Base-by-base conservation (phyloP, 164 flowering plant genomes). In the Macadamia tetraphylla region DNA sequence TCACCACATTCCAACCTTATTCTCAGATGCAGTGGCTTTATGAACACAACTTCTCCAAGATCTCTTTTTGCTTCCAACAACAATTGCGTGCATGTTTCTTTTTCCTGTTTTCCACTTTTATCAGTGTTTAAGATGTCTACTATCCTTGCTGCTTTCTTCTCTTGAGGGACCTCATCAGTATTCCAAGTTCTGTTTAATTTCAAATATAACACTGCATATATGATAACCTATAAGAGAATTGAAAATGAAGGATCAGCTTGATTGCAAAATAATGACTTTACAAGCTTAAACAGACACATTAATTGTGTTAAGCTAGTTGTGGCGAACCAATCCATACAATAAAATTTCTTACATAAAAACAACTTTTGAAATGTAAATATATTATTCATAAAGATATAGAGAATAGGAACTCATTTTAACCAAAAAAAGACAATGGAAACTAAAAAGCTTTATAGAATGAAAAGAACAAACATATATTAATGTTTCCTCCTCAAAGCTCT, bases 11-110 rank as follows among this genome's bases (percentile, higher is more conserved):
- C 78, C 17, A 91, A 71, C 63, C 70, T 76, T 58, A 91, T 70
- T 75, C 87, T 79, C 64, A 91, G 80, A 61, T 80, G 89, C 64
- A 94, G 66, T 9, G 96, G 88, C 64, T 75, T 88, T 74, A 82
- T 58, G 70, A 91, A 91, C 29, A 88, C 59, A 6, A 86, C 58
- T 9, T 88, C 86, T 65, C 78, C 80, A 62, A 86, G 52, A 69
- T 83, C 83, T 74, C 77, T 75, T 55, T 75, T 76, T 3, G 86
- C 80, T 67, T 76, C 75, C 59, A 78, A 62, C 70, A 87, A 51
- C 52, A 80, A 75, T 52, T 69, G 73, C 43, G 76, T 43, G 70
- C 73, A 82, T 23, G 76, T 63, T 72, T 83, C 81, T 58, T 66
- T 69, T 51, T 60, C 77, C 6, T 29, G 69, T 6, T 66, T 68